A percentile compares a stretch with the other conserved stretches of the same genome.
Evolutionary conservation across 2,329 filamentous ascomycete genomes (phyloP).

Genomic region (Fusarium drepaniforme): DNA sequence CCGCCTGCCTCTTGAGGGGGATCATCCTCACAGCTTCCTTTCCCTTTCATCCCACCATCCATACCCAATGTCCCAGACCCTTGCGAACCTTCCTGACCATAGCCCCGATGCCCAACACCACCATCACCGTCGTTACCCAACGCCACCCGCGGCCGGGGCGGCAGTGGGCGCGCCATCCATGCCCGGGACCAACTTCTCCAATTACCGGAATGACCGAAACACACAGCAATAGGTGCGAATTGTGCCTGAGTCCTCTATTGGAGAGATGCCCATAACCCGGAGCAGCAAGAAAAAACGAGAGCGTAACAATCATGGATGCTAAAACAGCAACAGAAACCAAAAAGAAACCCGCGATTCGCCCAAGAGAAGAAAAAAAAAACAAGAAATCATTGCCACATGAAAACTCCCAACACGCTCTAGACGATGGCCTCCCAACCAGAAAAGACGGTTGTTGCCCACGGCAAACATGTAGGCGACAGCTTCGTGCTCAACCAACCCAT

Average conservation of each 20-base stretch:
- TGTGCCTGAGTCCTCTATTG: constrained; percentile 23
- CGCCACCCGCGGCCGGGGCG: constrained; percentile 26
- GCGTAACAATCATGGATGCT: constrained; percentile 19
- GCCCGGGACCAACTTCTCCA: constrained; percentile 16
- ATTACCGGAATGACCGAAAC: constrained; percentile 20
- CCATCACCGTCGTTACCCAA: constrained; percentile 34
- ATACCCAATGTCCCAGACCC: constrained; percentile 19
- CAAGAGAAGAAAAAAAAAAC: constrained; percentile 11
- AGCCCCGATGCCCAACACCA: constrained; percentile 38
- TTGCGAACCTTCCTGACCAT: constrained; percentile 20
- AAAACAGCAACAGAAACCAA: constrained; percentile 27
- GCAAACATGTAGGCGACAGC: constrained; percentile 28
- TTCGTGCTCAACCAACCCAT: constrained; percentile 26
- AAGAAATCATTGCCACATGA: constrained; percentile 31
- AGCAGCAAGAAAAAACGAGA: constrained; percentile 32
- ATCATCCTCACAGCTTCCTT: constrained; percentile 19
- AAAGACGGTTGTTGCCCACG: constrained; percentile 31
- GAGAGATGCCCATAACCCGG: constrained; percentile 22
- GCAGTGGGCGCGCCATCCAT: constrained; percentile 10
- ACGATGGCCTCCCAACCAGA: constrained; percentile 37
- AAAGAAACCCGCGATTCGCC: constrained; percentile 27
- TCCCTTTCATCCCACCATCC: background rate
- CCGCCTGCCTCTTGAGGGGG: constrained; percentile 6
- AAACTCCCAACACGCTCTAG: constrained; percentile 44
- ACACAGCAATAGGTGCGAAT: constrained; percentile 19